Evolutionary conservation across 139 green algal genomes (phyloP).

Genomic region (Asterochloris sp.): DNA sequence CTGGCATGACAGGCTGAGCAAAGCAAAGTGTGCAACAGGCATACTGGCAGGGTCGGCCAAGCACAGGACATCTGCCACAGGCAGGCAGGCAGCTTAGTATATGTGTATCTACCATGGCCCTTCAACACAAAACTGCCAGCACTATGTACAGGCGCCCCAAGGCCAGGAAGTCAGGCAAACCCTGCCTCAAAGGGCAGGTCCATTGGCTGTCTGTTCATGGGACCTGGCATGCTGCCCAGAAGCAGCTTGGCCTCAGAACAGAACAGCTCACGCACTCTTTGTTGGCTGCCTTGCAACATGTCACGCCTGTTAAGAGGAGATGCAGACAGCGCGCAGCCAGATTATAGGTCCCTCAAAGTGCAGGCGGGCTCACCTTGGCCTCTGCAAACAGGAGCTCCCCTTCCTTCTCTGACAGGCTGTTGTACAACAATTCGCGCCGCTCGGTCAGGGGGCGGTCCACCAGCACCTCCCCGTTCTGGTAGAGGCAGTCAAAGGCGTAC

Average conservation of each 20-base stretch:
- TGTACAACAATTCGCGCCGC: slow-evolving; percentile 72
- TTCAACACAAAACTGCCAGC: too few species aligned
- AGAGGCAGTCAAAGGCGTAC: slow-evolving; percentile 97
- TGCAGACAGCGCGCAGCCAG: background rate
- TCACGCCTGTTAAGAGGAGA: too few species aligned
- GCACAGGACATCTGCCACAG: background rate
- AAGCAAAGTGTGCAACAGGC: background rate
- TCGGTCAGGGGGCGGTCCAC: slow-evolving; percentile 70
- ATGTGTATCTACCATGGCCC: too few species aligned
- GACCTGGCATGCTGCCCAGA: too few species aligned
- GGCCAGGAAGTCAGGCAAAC: too few species aligned
- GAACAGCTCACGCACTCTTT: too few species aligned
- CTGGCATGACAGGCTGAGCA: too few species aligned
- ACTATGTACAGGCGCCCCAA: too few species aligned
- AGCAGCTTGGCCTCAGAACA: too few species aligned
- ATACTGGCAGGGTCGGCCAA: background rate
- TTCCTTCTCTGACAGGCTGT: slow-evolving; percentile 48
- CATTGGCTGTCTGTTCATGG: too few species aligned
- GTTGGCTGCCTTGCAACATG: too few species aligned
- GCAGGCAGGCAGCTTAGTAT: background rate
- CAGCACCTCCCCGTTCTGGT: slow-evolving; percentile 86
- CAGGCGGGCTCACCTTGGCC: slow-evolving; percentile 49
- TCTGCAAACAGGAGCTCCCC: slow-evolving; percentile 83
- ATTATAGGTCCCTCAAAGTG: background rate
- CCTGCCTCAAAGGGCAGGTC: too few species aligned